Percentiles rank a stretch among this genome's conserved stretches.
Conservation (phyloP, 768 basidiomycete genomes). For the Naganishia randhawae region DNA sequence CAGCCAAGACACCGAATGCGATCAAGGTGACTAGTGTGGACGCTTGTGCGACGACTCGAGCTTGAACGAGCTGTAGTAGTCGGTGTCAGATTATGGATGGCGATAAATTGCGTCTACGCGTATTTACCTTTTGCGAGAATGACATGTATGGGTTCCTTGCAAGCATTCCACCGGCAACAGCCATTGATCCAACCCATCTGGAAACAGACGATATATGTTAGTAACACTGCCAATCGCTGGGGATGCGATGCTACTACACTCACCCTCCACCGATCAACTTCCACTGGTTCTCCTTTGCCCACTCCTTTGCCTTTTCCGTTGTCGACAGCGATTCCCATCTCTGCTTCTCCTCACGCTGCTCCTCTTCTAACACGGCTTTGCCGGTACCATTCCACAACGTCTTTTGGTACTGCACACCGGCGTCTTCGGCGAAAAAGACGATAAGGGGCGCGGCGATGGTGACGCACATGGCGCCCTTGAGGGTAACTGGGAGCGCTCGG, state of each 20-base stretch:
- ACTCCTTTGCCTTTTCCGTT: slow-evolving; percentile 40
- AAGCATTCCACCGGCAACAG: slow-evolving; percentile 38
- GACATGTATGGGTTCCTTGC: slow-evolving; percentile 42
- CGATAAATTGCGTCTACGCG: not conserved
- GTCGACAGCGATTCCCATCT: slow-evolving; percentile 39
- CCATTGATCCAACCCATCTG: slow-evolving; percentile 48
- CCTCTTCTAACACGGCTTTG: slow-evolving; percentile 37
- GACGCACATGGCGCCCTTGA: slow-evolving; percentile 44
- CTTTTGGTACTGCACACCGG: slow-evolving; percentile 44
- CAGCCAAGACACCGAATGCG: slow-evolving; percentile 41
- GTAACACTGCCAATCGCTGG: not conserved
- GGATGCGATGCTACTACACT: slow-evolving; percentile 15
- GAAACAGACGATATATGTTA: not conserved
- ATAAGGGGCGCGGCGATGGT: slow-evolving; percentile 40
- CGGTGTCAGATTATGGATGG: not conserved
- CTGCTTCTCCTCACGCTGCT: slow-evolving; percentile 31
- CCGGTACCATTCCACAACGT: slow-evolving; percentile 43
- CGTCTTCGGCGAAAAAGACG: slow-evolving; percentile 43
- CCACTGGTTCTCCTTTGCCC: slow-evolving; percentile 43
- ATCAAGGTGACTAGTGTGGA: slow-evolving; percentile 45
- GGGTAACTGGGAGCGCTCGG: slow-evolving; percentile 39
- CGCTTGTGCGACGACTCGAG: slow-evolving; percentile 50
- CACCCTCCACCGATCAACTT: slow-evolving; percentile 44
- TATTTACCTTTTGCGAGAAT: slow-evolving; percentile 45
- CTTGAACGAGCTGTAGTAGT: slow-evolving; percentile 45